Evolutionary conservation across 2,329 filamentous ascomycete genomes (phyloP), one percentile per base, ranked within the genome.

Genomic region (Beauveria sp.): DNA sequence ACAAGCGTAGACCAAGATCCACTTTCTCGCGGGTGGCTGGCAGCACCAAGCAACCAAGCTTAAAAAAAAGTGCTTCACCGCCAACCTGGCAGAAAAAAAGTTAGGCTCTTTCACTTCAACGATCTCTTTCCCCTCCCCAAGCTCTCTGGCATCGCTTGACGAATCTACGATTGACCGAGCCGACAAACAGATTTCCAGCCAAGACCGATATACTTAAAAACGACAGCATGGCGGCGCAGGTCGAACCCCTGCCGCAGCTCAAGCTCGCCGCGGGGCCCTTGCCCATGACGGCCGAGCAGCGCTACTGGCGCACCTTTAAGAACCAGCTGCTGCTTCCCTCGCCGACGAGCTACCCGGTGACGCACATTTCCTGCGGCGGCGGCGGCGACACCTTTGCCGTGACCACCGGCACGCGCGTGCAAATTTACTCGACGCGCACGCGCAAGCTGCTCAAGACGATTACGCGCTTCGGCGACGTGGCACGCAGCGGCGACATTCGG

Each of bases 301-400:
- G 88, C 67, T 98, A 98, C 81, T 99, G 96, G 96, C 89, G 89
- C 72, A 88, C 89, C 14, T 99, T 99, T 80, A 92, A 91, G 77
- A 95, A 93, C 68, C 90, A 93, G 67, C 86, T 96, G 62, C 87
- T 93, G 64, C 87, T 98, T 65, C 90, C 95, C 51, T 96, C 93
- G 65, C 92, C 93, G 66, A 91, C 95, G 66, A 90, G 91, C 72
- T 92, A 90, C 73, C 89, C 91, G 51, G 86, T 99, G 69, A 96
- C 92, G 40, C 88, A 96, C 74, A 96, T 99, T 73, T 93, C 90
- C 55, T 88, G 88, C 76, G 79, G 77, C 69, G 46, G 48, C 48
- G 48, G 42, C 38, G 38, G 22, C 28, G 88, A 92, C 72, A 81
- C 89, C 61, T 98, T 99, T 74, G 93, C 91, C 62, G 90, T 97